Percentiles rank a stretch among this genome's conserved stretches.
Evolutionary conservation across 2,329 filamentous ascomycete genomes (phyloP).

Genomic region (Colletotrichum musicola): DNA sequence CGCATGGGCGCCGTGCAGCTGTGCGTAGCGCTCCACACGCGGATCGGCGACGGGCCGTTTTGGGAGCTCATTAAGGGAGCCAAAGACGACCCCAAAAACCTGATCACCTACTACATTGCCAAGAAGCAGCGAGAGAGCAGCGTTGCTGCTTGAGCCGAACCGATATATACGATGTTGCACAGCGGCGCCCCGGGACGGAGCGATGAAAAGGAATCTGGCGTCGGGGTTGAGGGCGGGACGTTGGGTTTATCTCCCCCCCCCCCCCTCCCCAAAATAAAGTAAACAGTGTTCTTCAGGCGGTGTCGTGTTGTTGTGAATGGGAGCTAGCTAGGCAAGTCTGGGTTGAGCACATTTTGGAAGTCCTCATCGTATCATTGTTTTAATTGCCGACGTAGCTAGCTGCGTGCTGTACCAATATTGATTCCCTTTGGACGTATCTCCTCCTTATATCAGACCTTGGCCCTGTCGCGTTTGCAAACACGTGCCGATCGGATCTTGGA

Average conservation of each 20-base stretch:
- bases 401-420: constrained; percentile 32
- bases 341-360: constrained; percentile 32
- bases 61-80: constrained; percentile 76
- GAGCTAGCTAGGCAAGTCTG: constrained; percentile 26
- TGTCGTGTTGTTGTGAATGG: not conserved
- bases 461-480: too few species aligned
- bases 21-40: constrained; percentile 78
- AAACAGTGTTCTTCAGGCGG: constrained; percentile 30
- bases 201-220: constrained; percentile 13
- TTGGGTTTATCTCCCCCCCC: not conserved
- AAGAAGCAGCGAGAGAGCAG: constrained; percentile 71
- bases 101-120: constrained; percentile 86
- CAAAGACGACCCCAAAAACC: constrained; percentile 79
- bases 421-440: not conserved
- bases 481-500: too few species aligned
- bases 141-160: constrained; percentile 11
- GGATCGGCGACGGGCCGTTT: constrained; percentile 71
- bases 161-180: not conserved
- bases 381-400: constrained; percentile 31
- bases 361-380: constrained; percentile 32
- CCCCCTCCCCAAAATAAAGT: constrained; percentile 10
- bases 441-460: not conserved
- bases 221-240: constrained; percentile 3
- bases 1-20: constrained; percentile 83
- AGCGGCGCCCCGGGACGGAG: not conserved